These are phyloP conservation scores for Enterocytospora artemiae DNA, from an alignment of 371 early-diverging fungal genomes.

Conservation along the genomic window DNA sequence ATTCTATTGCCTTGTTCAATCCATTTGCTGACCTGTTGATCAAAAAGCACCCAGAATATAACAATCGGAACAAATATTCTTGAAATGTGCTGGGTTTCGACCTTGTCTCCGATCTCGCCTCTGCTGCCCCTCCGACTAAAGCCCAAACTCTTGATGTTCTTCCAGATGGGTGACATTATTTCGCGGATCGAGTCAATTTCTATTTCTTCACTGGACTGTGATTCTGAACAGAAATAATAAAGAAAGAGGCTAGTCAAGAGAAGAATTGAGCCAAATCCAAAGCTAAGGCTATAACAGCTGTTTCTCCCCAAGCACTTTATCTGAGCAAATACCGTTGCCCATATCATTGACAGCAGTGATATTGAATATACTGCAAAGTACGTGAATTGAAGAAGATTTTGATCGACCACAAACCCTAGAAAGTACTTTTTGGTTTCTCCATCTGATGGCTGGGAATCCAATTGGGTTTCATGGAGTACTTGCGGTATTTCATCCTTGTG, in stretches of 20 bases:
- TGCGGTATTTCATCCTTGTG: too few species aligned
- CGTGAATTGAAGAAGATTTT: too few species aligned
- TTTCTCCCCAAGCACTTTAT: conserved; percentile 40
- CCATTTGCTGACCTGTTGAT: conserved; percentile 59
- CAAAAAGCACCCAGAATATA: conserved; percentile 58
- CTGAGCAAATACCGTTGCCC: conserved; percentile 15
- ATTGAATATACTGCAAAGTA: conserved; percentile 72
- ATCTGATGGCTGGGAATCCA: too few species aligned
- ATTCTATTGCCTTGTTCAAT: conserved; percentile 56
- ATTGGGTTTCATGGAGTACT: too few species aligned
- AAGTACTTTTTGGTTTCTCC: too few species aligned
- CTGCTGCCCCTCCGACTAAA: too few species aligned
- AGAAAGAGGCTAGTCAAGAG: conserved; percentile 42
- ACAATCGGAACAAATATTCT: conserved; percentile 41
- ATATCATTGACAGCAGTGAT: conserved; percentile 45
- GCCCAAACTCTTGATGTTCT: too few species aligned
- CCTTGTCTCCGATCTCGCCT: conserved; percentile 7
- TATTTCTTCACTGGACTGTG: too few species aligned
- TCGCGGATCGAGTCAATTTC: too few species aligned
- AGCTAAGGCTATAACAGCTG: conserved; percentile 51
- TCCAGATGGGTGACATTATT: too few species aligned
- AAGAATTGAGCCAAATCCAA: conserved; percentile 45
- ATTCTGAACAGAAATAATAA: conserved; percentile 39
- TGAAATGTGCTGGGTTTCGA: conserved; percentile 10
- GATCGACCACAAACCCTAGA: too few species aligned